Conservation (phyloP, 768 basidiomycete species). For the Chalciporus pseudorubinellus region DNA sequence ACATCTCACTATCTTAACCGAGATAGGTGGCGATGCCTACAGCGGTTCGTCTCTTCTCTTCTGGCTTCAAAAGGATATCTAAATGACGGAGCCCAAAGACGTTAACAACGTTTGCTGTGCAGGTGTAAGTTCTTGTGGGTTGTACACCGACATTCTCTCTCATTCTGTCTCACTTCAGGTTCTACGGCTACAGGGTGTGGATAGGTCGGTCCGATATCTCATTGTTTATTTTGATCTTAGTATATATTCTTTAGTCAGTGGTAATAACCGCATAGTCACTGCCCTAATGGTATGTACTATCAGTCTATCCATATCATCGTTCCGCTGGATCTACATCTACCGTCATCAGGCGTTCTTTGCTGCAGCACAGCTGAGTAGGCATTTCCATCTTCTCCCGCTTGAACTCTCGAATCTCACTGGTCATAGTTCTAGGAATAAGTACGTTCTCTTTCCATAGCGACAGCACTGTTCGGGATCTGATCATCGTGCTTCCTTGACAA, state of each 20-base stretch:
- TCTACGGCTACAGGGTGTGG: conserved; percentile 6
- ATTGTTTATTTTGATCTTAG: neutral
- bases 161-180: neutral
- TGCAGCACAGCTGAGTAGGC: neutral
- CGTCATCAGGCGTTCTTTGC: neutral
- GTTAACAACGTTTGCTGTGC: neutral
- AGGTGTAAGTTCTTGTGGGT: neutral
- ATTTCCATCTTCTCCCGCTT: no score
- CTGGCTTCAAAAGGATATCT: neutral
- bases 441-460: neutral
- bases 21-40: neutral
- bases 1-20: neutral
- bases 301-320: no score
- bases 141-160: neutral
- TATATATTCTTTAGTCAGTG: neutral
- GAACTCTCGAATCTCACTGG: neutral
- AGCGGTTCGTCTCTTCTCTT: neutral
- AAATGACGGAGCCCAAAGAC: neutral
- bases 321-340: neutral
- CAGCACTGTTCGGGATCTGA: neutral
- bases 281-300: neutral
- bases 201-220: neutral
- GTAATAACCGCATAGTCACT: neutral
- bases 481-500: no score
- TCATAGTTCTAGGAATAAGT: neutral